Base-by-base conservation (phyloP, 768 basidiomycete species). In the Boletales sp. region DNA sequence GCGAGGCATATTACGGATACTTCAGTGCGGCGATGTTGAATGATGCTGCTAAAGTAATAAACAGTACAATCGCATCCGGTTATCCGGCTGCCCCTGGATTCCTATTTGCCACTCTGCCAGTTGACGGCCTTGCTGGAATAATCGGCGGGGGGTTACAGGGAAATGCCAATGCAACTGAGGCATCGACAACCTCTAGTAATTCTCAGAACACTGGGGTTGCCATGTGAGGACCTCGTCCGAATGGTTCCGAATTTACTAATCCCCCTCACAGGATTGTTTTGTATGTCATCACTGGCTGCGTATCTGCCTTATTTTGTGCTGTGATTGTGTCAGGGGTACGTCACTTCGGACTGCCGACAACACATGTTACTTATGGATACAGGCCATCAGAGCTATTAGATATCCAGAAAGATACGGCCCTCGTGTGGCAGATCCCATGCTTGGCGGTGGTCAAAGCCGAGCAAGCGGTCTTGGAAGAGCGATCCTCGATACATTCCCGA, bases 361-460 rank as follows among this genome's bases (percentile, higher is more conserved):
- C 18, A 11, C 29, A 29, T 30, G 32, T 21, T 8, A 34, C 51
- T 58, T 34, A 59, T 14, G 15, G 36, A 40, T 41, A 27, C 54
- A 89, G 86, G 89, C 90, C 1, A 75, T 94, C 49, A 81, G 87
- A 80, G 89, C 90, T 1, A 75, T 94, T 44, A 81, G 90, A 2
- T 84, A 95, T 67, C 94, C 94, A 15, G 94, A 97, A 62, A 81
- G 91, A 45, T 97, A 97, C 64, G 93, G 93, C 5, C 89, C 90
- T 11, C 78, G 92, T 47, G 57, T 72, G 4, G 70, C 70, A 12
- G 64, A 70, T 44, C 58, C 60, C 1, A 47, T 49, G 13, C 47
- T 46, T 44, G 61, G 48, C 39, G 70, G 56, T 29, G 73, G 75
- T 34, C 86, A 86, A 61, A 85, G 82, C 43, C 82, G 90, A 4